These are phyloP conservation scores for Chrysanthemum lavandulifolium DNA, from an alignment of 129 eudicot species.

Conservation along the genomic window DNA sequence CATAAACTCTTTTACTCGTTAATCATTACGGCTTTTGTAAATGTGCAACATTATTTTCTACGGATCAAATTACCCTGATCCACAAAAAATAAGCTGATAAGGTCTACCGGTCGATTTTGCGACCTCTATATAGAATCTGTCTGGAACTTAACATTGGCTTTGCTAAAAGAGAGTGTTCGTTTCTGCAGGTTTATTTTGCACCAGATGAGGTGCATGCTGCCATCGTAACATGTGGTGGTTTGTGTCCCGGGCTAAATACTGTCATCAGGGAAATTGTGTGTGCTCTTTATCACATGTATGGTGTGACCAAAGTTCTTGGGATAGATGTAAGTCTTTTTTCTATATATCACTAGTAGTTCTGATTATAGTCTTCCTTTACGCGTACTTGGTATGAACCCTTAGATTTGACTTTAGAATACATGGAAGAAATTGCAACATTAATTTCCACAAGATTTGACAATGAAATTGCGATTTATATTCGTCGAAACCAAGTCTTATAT, in stretches of 20 bases:
- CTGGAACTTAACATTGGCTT: constrained; percentile 6
- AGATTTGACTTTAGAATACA: not conserved
- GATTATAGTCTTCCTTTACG: not conserved
- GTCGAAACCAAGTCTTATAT: not conserved
- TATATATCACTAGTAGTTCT: not conserved
- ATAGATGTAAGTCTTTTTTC: constrained; percentile 63
- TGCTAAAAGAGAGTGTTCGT: constrained; percentile 28
- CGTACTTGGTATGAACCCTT: not conserved
- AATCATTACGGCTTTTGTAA: too few relatives aligned
- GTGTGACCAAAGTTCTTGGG: constrained; percentile 80
- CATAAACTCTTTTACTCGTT: too few relatives aligned
- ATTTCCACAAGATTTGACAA: not conserved
- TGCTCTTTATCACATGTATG: constrained; percentile 84
- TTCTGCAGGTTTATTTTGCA: constrained; percentile 71
- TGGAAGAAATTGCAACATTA: not conserved
- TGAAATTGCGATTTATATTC: not conserved
- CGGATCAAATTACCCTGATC: too few relatives aligned
- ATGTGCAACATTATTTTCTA: too few relatives aligned
- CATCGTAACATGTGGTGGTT: constrained; percentile 89
- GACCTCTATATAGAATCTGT: not conserved
- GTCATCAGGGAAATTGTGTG: constrained; percentile 93
- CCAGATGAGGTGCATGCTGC: constrained; percentile 91
- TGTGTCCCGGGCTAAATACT: constrained; percentile 89
- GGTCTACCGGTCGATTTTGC: not conserved
- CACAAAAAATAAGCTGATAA: too few relatives aligned